Evolutionary conservation across 805 yeast species (phyloP).

Genomic region (Metschnikowia santaceciliae): DNA sequence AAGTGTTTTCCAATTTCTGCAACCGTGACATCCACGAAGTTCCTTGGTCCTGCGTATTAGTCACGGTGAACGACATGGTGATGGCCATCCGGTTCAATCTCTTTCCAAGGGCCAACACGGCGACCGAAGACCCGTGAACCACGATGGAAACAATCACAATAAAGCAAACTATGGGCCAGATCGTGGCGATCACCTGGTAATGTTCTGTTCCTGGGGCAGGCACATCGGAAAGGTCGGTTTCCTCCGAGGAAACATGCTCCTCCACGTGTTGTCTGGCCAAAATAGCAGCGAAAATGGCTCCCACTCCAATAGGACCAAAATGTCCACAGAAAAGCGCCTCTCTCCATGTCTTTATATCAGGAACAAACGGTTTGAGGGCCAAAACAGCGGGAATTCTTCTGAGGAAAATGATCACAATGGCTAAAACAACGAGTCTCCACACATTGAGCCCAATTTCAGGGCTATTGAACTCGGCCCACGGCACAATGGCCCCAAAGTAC

Average conservation of each 20-base stretch:
- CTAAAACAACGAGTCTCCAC: slow-evolving; percentile 77
- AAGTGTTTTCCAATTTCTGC: slow-evolving; percentile 68
- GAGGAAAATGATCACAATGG: slow-evolving; percentile 67
- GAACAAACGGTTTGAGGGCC: slow-evolving; percentile 69
- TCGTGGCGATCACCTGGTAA: slow-evolving; percentile 54
- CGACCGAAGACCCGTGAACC: slow-evolving; percentile 80
- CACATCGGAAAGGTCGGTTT: slow-evolving; percentile 52
- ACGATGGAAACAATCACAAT: slow-evolving; percentile 76
- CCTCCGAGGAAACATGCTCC: slow-evolving; percentile 42
- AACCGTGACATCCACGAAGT: slow-evolving; percentile 81
- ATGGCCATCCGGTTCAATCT: slow-evolving; percentile 88
- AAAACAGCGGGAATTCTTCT: slow-evolving; percentile 83
- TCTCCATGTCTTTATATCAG: slow-evolving; percentile 87
- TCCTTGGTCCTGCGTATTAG: slow-evolving; percentile 50
- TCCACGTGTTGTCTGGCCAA: slow-evolving; percentile 73
- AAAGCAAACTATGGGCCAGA: slow-evolving; percentile 67
- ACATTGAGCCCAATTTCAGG: slow-evolving; percentile 57
- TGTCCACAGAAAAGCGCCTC: slow-evolving; percentile 94
- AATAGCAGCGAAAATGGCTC: slow-evolving; percentile 82
- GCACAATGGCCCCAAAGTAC: slow-evolving; percentile 85
- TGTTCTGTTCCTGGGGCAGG: slow-evolving; percentile 48
- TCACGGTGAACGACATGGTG: slow-evolving; percentile 77
- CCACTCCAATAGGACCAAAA: slow-evolving; percentile 95
- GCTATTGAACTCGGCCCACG: slow-evolving; percentile 78
- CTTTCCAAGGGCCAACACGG: slow-evolving; percentile 49